These are phyloP conservation scores for Pythium myriotylum DNA, from an alignment of 352 stramenopile genomes.

Conservation along the genomic window DNA sequence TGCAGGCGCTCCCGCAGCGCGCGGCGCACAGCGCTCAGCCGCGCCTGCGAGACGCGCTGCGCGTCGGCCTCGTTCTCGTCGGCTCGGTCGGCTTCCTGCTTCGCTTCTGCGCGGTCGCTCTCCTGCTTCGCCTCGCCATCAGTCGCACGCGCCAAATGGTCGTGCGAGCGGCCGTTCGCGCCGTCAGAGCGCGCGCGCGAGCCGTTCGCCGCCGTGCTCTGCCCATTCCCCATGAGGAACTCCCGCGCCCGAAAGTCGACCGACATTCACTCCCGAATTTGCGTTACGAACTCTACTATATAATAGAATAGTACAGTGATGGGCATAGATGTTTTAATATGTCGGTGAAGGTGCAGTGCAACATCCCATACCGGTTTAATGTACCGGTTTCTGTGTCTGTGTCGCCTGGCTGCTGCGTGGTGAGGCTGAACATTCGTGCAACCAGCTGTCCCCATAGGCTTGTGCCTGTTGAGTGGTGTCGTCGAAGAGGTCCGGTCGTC, in stretches of 20 bases:
- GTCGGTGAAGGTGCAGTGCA: too few species aligned
- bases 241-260: background rate
- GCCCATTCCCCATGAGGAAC: constrained; percentile 1
- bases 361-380: too few species aligned
- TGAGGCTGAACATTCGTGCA: background rate
- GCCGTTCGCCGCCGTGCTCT: background rate
- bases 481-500: background rate
- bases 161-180: background rate
- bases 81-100: background rate
- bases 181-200: background rate
- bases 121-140: background rate
- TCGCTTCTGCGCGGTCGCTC: background rate
- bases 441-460: background rate
- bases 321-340: too few species aligned
- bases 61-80: background rate
- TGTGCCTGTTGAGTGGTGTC: background rate
- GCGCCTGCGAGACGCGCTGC: constrained; percentile 16
- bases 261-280: constrained; percentile 2
- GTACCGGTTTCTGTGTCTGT: background rate
- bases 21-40: constrained; percentile 41
- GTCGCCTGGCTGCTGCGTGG: too few species aligned
- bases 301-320: too few species aligned
- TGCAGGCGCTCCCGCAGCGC: constrained; percentile 47
- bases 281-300: too few species aligned
- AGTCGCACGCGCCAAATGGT: background rate